Base-by-base conservation (phyloP, 2,329 filamentous ascomycete genomes). In the Cryphonectria japonica region DNA sequence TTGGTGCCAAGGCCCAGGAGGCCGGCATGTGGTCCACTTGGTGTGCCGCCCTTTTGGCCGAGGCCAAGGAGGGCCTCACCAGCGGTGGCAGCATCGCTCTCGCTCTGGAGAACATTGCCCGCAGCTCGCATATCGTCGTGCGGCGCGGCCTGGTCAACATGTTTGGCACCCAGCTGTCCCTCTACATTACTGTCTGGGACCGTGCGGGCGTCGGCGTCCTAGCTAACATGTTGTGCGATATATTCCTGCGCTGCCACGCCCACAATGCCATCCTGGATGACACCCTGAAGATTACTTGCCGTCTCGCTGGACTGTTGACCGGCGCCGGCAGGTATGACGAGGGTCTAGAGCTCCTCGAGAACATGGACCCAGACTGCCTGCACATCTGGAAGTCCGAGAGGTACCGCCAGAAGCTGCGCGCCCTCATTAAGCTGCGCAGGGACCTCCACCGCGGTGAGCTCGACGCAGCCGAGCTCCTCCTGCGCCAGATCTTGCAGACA, bases 1-100 rank as follows among this genome's bases (percentile, higher is more conserved):
- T 98, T 54, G 94, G 95, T 74, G 88, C 91, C 22, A 96, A 96
- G 79, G 93, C 95, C 2, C 94, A 91, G 77, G 95, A 98, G 77
- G 89, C 89, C 0, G 93, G 93, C 69, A 95, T 96, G 88, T 96
- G 93, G 88, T 90, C 90, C 67, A 83, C 98, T 2, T 89, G 95
- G 82, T 94, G 92, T 77, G 94, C 93, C 2, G 93, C 94, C 1
- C 83, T 97, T 19, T 85, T 97, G 68, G 94, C 92, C 75, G 95
- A 98, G 80, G 93, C 94, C 2, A 97, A 95, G 78, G 83, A 97
- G 59, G 88, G 88, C 29, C 85, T 98, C 70, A 86, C 89, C 68
- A 91, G 90, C 76, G 94, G 94, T 13, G 88, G 89, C 81, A 86
- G 91, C 77, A 78, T 87, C 64, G 83, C 86, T 4, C 84, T 82